Percentiles rank a stretch among this genome's conserved stretches.
Evolutionary conservation across 164 flowering plant genomes (phyloP).

Genomic region (Kalanchoe fedtschenkoi): DNA sequence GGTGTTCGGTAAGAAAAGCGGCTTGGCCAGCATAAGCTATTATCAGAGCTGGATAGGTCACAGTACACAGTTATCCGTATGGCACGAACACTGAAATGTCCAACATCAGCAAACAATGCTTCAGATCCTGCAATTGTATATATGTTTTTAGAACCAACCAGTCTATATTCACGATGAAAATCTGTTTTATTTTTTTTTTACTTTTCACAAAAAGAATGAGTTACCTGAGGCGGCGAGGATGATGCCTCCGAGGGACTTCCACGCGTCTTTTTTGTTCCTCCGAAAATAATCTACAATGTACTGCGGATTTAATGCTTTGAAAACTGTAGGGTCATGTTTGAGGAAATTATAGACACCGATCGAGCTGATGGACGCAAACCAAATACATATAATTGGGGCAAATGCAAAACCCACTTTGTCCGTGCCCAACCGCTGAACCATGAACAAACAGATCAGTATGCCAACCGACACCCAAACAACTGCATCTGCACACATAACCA

Average conservation of each 20-base stretch:
- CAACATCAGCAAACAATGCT: slow-evolving; percentile 73
- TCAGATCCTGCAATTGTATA: slow-evolving; percentile 41
- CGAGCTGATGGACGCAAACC: slow-evolving; percentile 41
- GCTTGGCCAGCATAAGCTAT: slow-evolving; percentile 65
- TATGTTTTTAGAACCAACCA: not conserved
- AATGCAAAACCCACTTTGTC: slow-evolving; percentile 65
- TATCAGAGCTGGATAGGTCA: slow-evolving; percentile 45
- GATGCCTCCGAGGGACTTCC: slow-evolving; percentile 69
- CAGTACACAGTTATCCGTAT: slow-evolving; percentile 54
- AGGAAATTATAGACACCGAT: slow-evolving; percentile 51
- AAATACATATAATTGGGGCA: slow-evolving; percentile 52
- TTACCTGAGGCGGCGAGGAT: slow-evolving; percentile 51
- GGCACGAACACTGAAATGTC: slow-evolving; percentile 58
- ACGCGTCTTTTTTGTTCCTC: slow-evolving; percentile 46
- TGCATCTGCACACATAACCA: slow-evolving; percentile 18
- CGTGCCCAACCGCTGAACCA: slow-evolving; percentile 59
- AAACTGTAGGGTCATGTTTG: slow-evolving; percentile 35
- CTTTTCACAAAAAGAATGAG: not conserved
- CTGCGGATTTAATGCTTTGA: slow-evolving; percentile 46
- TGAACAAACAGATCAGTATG: slow-evolving; percentile 31
- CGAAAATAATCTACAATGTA: slow-evolving; percentile 47
- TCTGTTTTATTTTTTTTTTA: too few species aligned
- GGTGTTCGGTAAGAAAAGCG: slow-evolving; percentile 42
- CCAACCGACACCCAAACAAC: slow-evolving; percentile 38
- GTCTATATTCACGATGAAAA: too few species aligned